phyloP scores from a whole-genome alignment of 2,329 filamentous ascomycete genomes.

The Didymella lethalis region DNA sequence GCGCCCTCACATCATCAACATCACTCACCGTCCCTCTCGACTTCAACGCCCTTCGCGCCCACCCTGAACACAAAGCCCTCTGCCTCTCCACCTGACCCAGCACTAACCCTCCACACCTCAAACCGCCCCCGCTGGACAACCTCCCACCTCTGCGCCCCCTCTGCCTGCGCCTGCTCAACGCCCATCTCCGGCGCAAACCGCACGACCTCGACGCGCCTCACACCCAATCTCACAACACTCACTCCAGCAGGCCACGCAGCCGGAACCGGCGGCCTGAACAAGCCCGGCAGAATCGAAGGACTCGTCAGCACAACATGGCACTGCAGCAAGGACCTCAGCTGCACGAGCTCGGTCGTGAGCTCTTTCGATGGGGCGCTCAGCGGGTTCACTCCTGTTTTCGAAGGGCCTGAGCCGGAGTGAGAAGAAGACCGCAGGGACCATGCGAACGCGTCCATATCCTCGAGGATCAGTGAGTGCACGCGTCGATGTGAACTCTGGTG shows the following conservation, averaged over 20 bases:
- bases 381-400: conserved; percentile 13
- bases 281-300: conserved; percentile 18
- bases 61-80: conserved; percentile 43
- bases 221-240: conserved; percentile 43
- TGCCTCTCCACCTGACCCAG: conserved; percentile 3
- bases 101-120: conserved; percentile 42
- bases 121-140: conserved; percentile 50
- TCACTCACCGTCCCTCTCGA: conserved; percentile 5
- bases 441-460: conserved; percentile 62
- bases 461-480: conserved; percentile 62
- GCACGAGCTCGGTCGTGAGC: conserved; percentile 25
- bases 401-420: neutral
- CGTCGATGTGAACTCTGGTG: conserved; percentile 59
- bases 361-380: conserved; percentile 25
- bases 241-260: conserved; percentile 39
- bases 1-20: neutral
- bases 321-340: conserved; percentile 22
- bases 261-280: conserved; percentile 35
- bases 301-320: conserved; percentile 27
- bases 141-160: conserved; percentile 46
- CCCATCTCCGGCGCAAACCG: conserved; percentile 51
- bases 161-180: conserved; percentile 49
- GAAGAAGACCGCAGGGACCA: conserved; percentile 19
- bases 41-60: conserved; percentile 23
- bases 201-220: conserved; percentile 45